A percentile compares a stretch with the other conserved stretches of the same genome.
Evolutionary conservation across 345 rosid genomes (phyloP).

Genomic region (Salix koriyanagi): DNA sequence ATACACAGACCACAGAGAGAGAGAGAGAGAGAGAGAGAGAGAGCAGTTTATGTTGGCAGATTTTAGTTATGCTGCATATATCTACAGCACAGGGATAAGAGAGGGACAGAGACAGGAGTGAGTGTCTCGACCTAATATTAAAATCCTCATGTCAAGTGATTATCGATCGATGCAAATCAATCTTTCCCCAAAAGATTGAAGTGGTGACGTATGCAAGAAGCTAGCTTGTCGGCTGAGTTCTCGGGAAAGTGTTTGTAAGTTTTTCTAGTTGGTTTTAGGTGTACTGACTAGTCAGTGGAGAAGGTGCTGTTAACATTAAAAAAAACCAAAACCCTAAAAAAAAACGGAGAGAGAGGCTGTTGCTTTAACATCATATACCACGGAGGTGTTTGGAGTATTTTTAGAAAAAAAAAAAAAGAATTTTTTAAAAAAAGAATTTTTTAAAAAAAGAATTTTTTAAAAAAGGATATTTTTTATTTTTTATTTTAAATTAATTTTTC

Average conservation of each 20-base stretch:
- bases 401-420: too few relatives aligned
- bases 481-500: too few relatives aligned
- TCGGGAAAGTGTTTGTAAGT: neutral
- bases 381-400: too few relatives aligned
- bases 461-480: too few relatives aligned
- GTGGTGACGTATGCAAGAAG: neutral
- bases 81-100: neutral
- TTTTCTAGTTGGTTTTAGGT: neutral
- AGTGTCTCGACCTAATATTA: neutral
- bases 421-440: too few relatives aligned
- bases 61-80: neutral
- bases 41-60: constrained; percentile 11
- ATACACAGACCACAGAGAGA: neutral
- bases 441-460: too few relatives aligned
- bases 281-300: neutral
- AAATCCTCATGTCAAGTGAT: neutral
- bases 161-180: neutral
- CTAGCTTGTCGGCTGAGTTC: neutral
- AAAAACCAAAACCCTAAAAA: neutral
- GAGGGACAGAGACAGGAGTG: neutral
- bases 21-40: neutral
- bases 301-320: neutral
- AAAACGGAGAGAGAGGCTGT: neutral
- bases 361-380: neutral
- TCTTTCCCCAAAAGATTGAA: too few relatives aligned